Conservation (phyloP, 129 eudicot species). For the Arctium lappa region DNA sequence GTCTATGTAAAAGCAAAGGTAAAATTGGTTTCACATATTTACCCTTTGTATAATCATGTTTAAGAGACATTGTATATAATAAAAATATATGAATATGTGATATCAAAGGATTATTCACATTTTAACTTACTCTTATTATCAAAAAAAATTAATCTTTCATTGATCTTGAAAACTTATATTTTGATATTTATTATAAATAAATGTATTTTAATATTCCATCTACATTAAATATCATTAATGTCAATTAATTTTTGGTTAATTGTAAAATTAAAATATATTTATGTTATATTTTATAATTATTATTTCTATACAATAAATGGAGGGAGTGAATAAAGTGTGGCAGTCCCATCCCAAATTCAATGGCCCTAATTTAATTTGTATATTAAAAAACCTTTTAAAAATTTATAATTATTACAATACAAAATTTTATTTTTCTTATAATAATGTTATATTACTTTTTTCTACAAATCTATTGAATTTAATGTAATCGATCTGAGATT, state of each 20-base stretch:
- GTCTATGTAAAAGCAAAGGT: background rate
- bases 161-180: background rate
- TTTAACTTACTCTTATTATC: background rate
- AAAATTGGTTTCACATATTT: background rate
- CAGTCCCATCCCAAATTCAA: slow-evolving; percentile 21
- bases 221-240: background rate
- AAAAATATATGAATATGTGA: background rate
- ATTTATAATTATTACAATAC: background rate
- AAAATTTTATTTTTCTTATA: background rate
- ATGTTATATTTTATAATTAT: background rate
- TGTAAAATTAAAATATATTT: slow-evolving; percentile 11
- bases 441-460: no score
- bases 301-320: slow-evolving; percentile 12
- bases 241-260: background rate
- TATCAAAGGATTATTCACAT: no score
- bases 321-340: slow-evolving; percentile 12
- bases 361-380: slow-evolving; percentile 1
- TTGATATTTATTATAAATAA: background rate
- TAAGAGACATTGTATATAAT: background rate
- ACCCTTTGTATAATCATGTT: background rate
- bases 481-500: no score
- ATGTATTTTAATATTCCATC: background rate
- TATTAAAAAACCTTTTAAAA: background rate
- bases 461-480: no score
- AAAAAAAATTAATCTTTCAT: background rate